These are phyloP conservation scores for Tolypocladium paradoxum DNA, from an alignment of 2,329 filamentous ascomycete species.

Conservation along the genomic window DNA sequence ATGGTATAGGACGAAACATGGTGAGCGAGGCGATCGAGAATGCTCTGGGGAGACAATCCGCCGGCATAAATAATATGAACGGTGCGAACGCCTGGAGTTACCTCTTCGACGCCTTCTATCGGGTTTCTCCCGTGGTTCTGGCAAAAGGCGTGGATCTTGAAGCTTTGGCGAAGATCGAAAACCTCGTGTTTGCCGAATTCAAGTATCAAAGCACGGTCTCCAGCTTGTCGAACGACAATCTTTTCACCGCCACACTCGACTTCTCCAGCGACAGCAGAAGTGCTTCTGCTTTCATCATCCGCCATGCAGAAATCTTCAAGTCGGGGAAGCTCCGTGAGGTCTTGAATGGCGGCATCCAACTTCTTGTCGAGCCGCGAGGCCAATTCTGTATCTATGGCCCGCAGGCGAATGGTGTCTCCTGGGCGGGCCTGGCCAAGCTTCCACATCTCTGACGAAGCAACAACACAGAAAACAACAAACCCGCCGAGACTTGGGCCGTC, in stretches of 20 bases:
- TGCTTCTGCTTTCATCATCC: not conserved
- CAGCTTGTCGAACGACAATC: constrained; percentile 17
- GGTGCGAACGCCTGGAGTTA: constrained; percentile 23
- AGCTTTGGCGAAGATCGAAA: constrained; percentile 22
- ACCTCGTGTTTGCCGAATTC: constrained; percentile 18
- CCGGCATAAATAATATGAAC: constrained; percentile 19
- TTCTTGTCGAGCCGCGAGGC: constrained; percentile 13
- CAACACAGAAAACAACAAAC: constrained; percentile 26
- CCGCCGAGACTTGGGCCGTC: constrained; percentile 31
- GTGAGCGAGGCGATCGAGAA: constrained; percentile 10
- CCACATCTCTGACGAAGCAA: constrained; percentile 28
- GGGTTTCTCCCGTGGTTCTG: constrained; percentile 15
- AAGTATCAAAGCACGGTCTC: constrained; percentile 21
- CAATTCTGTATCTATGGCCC: constrained; percentile 14
- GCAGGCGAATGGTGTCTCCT: constrained; percentile 25
- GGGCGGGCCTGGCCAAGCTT: constrained; percentile 29
- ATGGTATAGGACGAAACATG: constrained; percentile 14
- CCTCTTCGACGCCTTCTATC: constrained; percentile 17
- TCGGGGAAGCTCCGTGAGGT: constrained; percentile 4
- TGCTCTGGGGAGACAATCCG: constrained; percentile 8
- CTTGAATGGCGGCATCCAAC: constrained; percentile 12
- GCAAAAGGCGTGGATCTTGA: constrained; percentile 23
- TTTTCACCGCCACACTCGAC: constrained; percentile 9
- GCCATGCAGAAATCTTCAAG: not conserved
- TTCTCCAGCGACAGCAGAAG: not conserved